Base-by-base conservation (phyloP, 2,329 filamentous ascomycete species). In the Raffaelea arxii region DNA sequence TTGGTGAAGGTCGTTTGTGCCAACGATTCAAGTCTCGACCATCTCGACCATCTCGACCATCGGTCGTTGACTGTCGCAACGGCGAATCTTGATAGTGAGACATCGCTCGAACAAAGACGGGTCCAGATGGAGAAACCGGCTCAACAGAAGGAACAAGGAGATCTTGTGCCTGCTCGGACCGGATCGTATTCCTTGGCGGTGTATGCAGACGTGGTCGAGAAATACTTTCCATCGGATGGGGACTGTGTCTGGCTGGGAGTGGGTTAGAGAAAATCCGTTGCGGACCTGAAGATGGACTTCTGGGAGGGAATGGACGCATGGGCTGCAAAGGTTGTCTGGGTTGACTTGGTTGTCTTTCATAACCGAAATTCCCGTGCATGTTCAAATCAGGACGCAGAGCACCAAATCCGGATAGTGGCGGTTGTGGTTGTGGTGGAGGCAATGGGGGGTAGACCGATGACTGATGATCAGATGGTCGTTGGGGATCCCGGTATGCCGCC, bases 61-160 rank as follows among this genome's bases (percentile, higher is more conserved):
- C n/a, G n/a, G n/a, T n/a, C n/a, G n/a, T n/a, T n/a, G n/a, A n/a
- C n/a, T n/a, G n/a, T n/a, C n/a, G n/a, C n/a, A 6, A 10, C 32
- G 14, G 32, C 14, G 32, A 36, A 6, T 12, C 6, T n/a, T 36
- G 14, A 6, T 6, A 6, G 16, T 48, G 49, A 2, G 53, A 44
- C 25, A 55, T 25, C 7, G 48, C 43, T 6, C 54, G 54, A 6
- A 56, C 46, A 41, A 56, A 54, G 2, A 53, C 45, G 1, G 53
- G 52, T 3, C 36, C 39, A 22, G 59, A 53, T 5, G 68, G 67
- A 27, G 68, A 70, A 6, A 44, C 53, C 19, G 66, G 64, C 51
- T 74, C 72, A 52, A 73, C 67, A 6, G 70, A 75, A 9, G 56
- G 68, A 14, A 74, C 62, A 49, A 71, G 56, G 53, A 68, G 62